These are phyloP conservation scores for Rheum nobile DNA, from an alignment of 148 eudicot species.

Conservation along the genomic window DNA sequence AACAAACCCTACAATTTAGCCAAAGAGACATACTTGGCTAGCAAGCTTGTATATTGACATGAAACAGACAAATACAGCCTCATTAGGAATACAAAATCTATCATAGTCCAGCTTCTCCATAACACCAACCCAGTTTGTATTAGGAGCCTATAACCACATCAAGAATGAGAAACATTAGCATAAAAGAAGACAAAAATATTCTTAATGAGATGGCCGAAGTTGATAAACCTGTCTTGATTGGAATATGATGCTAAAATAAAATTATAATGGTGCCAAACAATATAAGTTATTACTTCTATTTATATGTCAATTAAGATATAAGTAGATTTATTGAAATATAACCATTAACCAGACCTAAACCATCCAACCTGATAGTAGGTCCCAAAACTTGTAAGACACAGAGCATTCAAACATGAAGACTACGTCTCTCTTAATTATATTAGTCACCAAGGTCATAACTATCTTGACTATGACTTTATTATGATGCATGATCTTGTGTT, in stretches of 20 bases:
- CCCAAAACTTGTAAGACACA: no score
- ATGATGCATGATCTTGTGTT: no score
- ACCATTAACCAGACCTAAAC: not conserved
- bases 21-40: constrained; percentile 33
- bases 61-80: constrained; percentile 56
- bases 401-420: no score
- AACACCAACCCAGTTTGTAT: constrained; percentile 64
- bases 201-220: not conserved
- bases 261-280: no score
- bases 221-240: not conserved
- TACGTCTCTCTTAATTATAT: no score
- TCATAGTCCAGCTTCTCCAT: constrained; percentile 79
- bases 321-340: not conserved
- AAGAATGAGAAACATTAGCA: not conserved
- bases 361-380: not conserved
- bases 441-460: no score
- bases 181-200: not conserved
- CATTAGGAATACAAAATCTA: constrained; percentile 69
- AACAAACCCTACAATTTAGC: not conserved
- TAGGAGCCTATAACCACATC: constrained; percentile 54
- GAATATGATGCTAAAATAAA: not conserved
- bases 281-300: no score
- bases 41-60: constrained; percentile 68
- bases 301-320: no score
- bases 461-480: no score